Conservation (phyloP, 2,329 filamentous ascomycete genomes). For the Diaporthe aspalathi region DNA sequence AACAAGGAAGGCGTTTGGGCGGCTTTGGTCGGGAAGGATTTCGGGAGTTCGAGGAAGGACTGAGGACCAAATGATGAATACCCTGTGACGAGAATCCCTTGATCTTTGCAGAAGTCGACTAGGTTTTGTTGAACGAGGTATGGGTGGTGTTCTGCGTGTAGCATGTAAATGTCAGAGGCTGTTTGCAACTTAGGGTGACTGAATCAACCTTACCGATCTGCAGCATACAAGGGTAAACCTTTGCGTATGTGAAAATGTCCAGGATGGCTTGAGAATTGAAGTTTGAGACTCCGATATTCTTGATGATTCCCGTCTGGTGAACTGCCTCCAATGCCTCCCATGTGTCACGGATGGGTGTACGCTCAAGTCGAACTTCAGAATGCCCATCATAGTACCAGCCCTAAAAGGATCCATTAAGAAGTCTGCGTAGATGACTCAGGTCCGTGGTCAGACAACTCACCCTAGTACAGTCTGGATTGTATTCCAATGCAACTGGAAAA, state of each 20-base stretch:
- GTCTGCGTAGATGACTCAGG: neutral
- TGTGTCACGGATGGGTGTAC: neutral
- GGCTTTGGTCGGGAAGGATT: neutral
- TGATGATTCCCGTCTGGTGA: neutral
- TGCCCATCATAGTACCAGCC: neutral
- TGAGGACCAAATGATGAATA: constrained; percentile 75
- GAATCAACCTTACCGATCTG: neutral
- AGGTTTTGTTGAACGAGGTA: constrained; percentile 72
- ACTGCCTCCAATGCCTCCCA: neutral
- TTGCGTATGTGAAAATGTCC: neutral
- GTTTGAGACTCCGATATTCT: neutral
- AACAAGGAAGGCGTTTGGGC: constrained; percentile 42
- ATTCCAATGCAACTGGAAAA: neutral
- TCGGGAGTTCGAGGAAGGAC: constrained; percentile 49
- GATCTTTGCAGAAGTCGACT: constrained; percentile 65
- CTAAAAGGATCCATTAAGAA: neutral
- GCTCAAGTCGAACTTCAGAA: neutral
- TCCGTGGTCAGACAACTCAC: neutral
- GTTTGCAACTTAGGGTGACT: neutral
- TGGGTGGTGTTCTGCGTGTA: constrained; percentile 68
- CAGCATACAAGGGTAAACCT: neutral
- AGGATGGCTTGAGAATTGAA: neutral
- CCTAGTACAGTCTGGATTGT: neutral
- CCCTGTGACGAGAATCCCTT: constrained; percentile 70
- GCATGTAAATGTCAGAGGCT: neutral